Percentiles rank a stretch among this genome's conserved stretches.
Conservation (phyloP, 2,329 filamentous ascomycete genomes). For the Macrophomina tecta region DNA sequence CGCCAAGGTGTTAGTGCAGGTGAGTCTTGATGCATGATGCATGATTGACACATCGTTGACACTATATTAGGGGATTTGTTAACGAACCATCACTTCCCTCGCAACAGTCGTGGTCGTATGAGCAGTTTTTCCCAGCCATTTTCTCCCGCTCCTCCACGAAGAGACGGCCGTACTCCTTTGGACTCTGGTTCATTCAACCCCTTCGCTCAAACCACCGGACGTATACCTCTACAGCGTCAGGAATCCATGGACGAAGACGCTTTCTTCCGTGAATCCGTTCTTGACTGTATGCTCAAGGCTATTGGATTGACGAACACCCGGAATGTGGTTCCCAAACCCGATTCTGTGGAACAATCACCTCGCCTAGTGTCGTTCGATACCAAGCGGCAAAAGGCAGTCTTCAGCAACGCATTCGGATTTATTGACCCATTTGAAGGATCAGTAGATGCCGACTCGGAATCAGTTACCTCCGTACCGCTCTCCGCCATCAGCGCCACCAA, state of each 20-base stretch:
- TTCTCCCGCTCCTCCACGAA: constrained; percentile 39
- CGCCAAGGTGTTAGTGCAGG: constrained; percentile 42
- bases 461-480: constrained; percentile 65
- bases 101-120: constrained; percentile 53
- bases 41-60: background rate
- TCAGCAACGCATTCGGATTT: constrained; percentile 88
- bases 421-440: constrained; percentile 83
- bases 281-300: constrained; percentile 95
- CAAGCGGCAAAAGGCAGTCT: constrained; percentile 77
- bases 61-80: constrained; percentile 70
- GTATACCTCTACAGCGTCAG: constrained; percentile 66
- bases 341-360: constrained; percentile 85
- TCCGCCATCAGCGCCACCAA: constrained; percentile 55
- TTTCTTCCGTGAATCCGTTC: constrained; percentile 84
- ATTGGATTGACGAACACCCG: constrained; percentile 79
- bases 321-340: constrained; percentile 66
- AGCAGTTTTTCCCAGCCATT: constrained; percentile 56
- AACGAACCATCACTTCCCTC: constrained; percentile 75
- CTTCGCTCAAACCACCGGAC: constrained; percentile 42
- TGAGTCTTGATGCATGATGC: background rate
- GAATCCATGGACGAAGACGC: constrained; percentile 88
- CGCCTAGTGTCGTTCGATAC: constrained; percentile 84
- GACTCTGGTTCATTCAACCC: constrained; percentile 50
- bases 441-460: constrained; percentile 84
- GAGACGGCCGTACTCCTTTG: constrained; percentile 53